Evolutionary conservation across 495 filamentous ascomycete species (phyloP).

Genomic region (Clavariopsis aquatica): DNA sequence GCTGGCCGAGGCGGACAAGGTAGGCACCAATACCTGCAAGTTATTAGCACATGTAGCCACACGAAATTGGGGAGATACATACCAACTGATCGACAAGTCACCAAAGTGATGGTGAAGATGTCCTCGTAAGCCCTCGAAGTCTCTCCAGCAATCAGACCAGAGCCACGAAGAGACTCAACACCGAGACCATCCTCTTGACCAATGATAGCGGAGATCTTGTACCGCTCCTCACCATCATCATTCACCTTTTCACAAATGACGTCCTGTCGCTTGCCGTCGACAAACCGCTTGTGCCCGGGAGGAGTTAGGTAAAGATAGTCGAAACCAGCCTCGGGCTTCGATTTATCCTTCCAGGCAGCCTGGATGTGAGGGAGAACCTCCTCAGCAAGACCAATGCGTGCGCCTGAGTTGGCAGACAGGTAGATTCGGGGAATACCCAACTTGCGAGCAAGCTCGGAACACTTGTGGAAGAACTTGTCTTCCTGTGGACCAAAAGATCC

Average conservation of each 20-base stretch:
- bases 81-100: slow-evolving; percentile 95
- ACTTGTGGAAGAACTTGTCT: slow-evolving; percentile 99
- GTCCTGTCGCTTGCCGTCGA: slow-evolving; percentile 73
- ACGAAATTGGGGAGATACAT: slow-evolving; percentile 41
- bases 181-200: slow-evolving; percentile 94
- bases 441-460: slow-evolving; percentile 90
- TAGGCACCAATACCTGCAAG: slow-evolving; percentile 86
- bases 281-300: slow-evolving; percentile 82
- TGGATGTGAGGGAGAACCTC: slow-evolving; percentile 96
- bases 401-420: slow-evolving; percentile 98
- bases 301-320: slow-evolving; percentile 96
- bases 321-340: slow-evolving; percentile 86
- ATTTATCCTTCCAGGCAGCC: slow-evolving; percentile 89
- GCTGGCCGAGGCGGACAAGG: slow-evolving; percentile 93
- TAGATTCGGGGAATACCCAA: slow-evolving; percentile 96
- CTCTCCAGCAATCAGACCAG: slow-evolving; percentile 95
- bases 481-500: slow-evolving; percentile 95
- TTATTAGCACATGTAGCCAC: slow-evolving; percentile 19
- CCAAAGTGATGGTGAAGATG: slow-evolving; percentile 97
- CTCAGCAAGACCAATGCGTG: slow-evolving; percentile 93
- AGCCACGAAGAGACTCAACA: slow-evolving; percentile 96
- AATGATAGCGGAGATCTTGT: slow-evolving; percentile 93
- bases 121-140: slow-evolving; percentile 97
- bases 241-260: slow-evolving; percentile 86
- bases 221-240: slow-evolving; percentile 84